A percentile compares a stretch with the other conserved stretches of the same genome.
These are phyloP conservation scores for Zygosaccharomyces bailii DNA, from an alignment of 805 yeast species.

Conservation along the genomic window DNA sequence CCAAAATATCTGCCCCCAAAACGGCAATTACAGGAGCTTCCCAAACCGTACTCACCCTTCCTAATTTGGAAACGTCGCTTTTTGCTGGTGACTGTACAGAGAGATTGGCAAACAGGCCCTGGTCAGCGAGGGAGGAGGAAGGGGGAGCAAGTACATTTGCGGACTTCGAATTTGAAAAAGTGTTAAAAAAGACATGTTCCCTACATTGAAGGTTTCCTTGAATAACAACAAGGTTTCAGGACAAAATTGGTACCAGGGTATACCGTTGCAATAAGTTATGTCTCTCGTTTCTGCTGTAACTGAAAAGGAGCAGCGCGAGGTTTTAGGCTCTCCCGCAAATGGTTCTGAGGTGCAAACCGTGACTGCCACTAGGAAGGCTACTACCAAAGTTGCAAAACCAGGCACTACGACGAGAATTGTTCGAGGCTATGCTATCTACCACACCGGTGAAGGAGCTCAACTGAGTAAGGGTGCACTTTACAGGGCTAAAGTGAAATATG, in stretches of 20 bases:
- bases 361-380: not conserved
- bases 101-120: not conserved
- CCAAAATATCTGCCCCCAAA: not conserved
- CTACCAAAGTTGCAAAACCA: not conserved
- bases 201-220: not conserved
- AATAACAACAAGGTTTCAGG: not conserved
- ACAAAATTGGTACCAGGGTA: not conserved
- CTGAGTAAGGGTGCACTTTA: conserved; percentile 71
- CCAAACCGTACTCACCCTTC: conserved; percentile 6
- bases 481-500: conserved; percentile 68
- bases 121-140: conserved; percentile 3
- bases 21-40: conserved; percentile 4
- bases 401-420: conserved; percentile 7
- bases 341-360: conserved; percentile 6
- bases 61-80: not conserved
- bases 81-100: conserved; percentile 3
- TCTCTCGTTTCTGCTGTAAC: conserved; percentile 32
- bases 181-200: conserved; percentile 4
- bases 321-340: conserved; percentile 6
- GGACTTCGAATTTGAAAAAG: conserved; percentile 4
- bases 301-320: conserved; percentile 14
- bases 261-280: conserved; percentile 17
- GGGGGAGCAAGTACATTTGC: conserved; percentile 1
- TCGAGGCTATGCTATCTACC: conserved; percentile 47
- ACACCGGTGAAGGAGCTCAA: conserved; percentile 60